Evolutionary conservation across 2,329 filamentous ascomycete genomes (phyloP).

Genomic region (Apiospora marii): DNA sequence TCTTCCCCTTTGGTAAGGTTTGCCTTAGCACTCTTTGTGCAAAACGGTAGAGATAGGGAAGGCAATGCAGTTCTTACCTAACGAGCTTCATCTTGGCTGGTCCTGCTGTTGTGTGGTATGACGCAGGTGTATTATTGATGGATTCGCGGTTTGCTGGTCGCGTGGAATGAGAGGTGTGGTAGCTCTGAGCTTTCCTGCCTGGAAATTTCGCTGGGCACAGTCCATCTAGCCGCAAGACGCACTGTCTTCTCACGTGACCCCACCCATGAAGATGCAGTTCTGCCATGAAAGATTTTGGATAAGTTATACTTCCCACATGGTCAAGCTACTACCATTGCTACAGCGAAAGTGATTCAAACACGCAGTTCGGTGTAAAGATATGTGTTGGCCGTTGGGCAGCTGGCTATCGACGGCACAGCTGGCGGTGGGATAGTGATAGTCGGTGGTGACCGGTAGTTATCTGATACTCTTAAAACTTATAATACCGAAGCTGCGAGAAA

Average conservation of each 20-base stretch:
- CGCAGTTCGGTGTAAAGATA: neutral
- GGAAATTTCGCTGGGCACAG: constrained; percentile 23
- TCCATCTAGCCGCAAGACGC: neutral
- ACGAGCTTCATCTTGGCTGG: constrained; percentile 88
- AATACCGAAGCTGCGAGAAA: neutral
- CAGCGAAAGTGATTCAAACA: neutral
- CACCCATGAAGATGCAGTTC: neutral
- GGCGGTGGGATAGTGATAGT: neutral
- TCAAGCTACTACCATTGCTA: neutral
- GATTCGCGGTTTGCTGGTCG: constrained; percentile 26
- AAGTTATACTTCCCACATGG: neutral
- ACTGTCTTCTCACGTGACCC: constrained; percentile 12
- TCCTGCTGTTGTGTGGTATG: constrained; percentile 23
- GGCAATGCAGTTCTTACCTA: constrained; percentile 68
- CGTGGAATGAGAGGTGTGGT: constrained; percentile 27
- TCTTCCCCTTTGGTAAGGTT: constrained; percentile 42
- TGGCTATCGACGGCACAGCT: neutral
- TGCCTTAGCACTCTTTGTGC: constrained; percentile 55
- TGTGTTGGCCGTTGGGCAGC: neutral
- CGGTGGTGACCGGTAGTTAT: neutral
- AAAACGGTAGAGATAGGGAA: constrained; percentile 29
- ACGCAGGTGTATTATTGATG: constrained; percentile 3
- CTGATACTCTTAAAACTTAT: neutral
- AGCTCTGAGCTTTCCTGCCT: constrained; percentile 27
- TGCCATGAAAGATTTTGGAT: neutral